Evolutionary conservation across 2,329 filamentous ascomycete species (phyloP), one percentile per base, ranked within the genome.

Genomic region (Paraphoma sp.): DNA sequence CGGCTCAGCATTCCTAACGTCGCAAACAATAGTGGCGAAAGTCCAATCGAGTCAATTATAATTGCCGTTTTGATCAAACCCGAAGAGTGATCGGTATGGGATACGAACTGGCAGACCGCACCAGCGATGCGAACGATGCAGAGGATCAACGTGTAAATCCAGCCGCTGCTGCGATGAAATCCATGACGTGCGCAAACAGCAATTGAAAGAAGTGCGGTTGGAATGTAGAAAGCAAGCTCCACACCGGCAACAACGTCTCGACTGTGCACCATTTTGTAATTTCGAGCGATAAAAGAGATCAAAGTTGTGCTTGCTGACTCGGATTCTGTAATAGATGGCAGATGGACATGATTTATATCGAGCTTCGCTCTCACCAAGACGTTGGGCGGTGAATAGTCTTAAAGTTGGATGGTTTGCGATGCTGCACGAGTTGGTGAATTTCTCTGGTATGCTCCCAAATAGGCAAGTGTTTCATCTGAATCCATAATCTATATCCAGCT

Each of bases 121-220:
- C 84, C 85, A 17, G 84, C 65, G 45, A 86, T 77, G 40, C 85
- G 82, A 11, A 81, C 71, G 6, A 85, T 58, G 30, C 80, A 81
- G 67, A 88, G 83, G 31, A 85, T 63, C 45, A 83, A 64, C 6
- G 87, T 76, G 67, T 82, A 86, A 11, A 83, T 63, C 81, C 84
- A 87, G 42, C 84, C 85, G 0, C 79, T 75, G 53, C 74, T 80
- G 43, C 76, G 76, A 4, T 71, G 63, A 44, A 78, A 69, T 30
- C 78, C 78, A 65, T 80, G 78, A 16, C 70, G 73, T 36, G 54
- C 58, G 56, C 71, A 73, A 40, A 79, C 58, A 51, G 67, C 68
- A 7, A 61, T 30, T 1, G 76, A 63, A 2, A 72, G 43, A 28
- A 74, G 59, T 18, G 76, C 44, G 11, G 72, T 64, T 4, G 78